Conservation (phyloP, 208 protist genomes). For the Crithidia expoeki region DNA sequence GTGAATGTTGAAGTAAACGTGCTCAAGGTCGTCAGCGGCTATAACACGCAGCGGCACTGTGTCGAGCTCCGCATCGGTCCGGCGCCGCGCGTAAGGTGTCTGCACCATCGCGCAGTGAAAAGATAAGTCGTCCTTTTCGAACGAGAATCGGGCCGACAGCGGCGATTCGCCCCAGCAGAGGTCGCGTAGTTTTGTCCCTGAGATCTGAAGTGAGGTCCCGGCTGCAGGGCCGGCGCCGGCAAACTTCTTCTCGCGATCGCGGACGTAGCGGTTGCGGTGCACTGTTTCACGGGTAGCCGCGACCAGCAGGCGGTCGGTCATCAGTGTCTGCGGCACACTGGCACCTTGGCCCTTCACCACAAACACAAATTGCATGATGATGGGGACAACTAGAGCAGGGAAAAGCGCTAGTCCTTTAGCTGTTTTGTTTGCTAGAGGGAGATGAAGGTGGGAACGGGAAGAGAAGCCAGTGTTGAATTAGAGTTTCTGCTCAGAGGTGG, state of each 20-base stretch:
- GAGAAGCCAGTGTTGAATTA: not conserved
- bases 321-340: constrained; percentile 22
- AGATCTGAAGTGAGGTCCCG: constrained; percentile 23
- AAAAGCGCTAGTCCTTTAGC: no score
- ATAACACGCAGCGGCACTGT: constrained; percentile 45
- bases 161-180: constrained; percentile 26
- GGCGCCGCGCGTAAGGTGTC: constrained; percentile 31
- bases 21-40: constrained; percentile 37
- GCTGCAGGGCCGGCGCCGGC: not conserved
- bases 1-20: constrained; percentile 57
- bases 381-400: not conserved
- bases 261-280: constrained; percentile 16
- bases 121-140: constrained; percentile 17
- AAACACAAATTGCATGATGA: constrained; percentile 37
- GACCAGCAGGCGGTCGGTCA: constrained; percentile 31
- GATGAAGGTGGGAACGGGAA: no score
- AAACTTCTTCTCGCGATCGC: constrained; percentile 17
- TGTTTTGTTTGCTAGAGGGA: not conserved
- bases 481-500: no score
- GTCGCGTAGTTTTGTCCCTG: constrained; percentile 22
- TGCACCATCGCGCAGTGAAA: constrained; percentile 43
- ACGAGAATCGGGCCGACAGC: constrained; percentile 15
- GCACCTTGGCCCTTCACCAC: constrained; percentile 7
- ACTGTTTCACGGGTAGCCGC: constrained; percentile 29
- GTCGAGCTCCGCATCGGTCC: constrained; percentile 31